A percentile compares a stretch with the other conserved stretches of the same genome.
Conservation (phyloP, 73 alveolate genomes). For the Breviolum minutum region DNA sequence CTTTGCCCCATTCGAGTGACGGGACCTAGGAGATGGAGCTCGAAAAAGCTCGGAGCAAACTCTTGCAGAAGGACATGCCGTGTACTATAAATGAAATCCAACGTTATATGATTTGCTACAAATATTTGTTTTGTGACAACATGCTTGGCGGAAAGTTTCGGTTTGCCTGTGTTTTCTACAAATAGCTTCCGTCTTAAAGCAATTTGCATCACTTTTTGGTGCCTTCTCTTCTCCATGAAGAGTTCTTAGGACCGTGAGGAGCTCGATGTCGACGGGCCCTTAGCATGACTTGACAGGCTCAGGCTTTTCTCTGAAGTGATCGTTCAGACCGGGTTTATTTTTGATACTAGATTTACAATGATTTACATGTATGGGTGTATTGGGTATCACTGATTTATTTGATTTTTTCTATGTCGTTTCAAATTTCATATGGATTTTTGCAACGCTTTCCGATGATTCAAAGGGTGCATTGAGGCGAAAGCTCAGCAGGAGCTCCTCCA, state of each 20-base stretch:
- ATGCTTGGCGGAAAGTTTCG: background rate
- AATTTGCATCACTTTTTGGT: too few species aligned
- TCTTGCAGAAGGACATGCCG: slow-evolving; percentile 5
- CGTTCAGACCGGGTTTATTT: too few species aligned
- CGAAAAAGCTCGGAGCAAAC: slow-evolving; percentile 21
- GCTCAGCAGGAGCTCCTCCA: slow-evolving; percentile 91
- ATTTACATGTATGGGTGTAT: too few species aligned
- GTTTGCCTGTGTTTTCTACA: background rate
- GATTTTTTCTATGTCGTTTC: too few species aligned
- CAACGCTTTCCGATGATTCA: background rate
- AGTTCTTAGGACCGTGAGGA: slow-evolving; percentile 29
- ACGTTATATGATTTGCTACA: background rate
- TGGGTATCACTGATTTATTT: too few species aligned
- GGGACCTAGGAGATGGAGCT: slow-evolving; percentile 31
- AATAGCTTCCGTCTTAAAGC: too few species aligned
- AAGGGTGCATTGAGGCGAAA: slow-evolving; percentile 3
- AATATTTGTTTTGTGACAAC: background rate
- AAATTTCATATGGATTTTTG: too few species aligned
- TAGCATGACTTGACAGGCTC: background rate
- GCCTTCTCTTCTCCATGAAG: too few species aligned
- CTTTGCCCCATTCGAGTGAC: too few species aligned
- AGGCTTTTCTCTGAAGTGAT: background rate
- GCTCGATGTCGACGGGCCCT: slow-evolving; percentile 30
- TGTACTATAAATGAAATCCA: background rate
- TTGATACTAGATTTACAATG: too few species aligned